Percentiles rank a stretch among this genome's conserved stretches.
Conservation (phyloP, 2,329 filamentous ascomycete genomes). For the Trichoderma simmonsii region DNA sequence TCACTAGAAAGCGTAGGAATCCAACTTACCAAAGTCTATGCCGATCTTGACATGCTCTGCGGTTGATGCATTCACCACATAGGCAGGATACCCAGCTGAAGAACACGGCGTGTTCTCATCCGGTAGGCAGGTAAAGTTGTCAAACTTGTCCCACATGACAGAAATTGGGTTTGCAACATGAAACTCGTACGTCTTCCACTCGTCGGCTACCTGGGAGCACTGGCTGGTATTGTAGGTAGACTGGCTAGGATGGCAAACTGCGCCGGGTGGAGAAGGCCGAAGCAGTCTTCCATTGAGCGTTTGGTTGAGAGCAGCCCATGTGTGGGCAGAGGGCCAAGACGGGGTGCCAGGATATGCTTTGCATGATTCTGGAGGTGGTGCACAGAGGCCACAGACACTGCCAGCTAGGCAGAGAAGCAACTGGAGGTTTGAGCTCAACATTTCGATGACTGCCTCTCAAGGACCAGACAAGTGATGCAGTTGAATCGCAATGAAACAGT, state of each 20-base stretch:
- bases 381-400: not conserved
- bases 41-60: constrained; percentile 33
- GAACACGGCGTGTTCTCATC: constrained; percentile 35
- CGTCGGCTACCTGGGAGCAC: constrained; percentile 29
- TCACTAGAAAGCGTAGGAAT: too few species aligned
- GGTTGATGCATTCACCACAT: constrained; percentile 36
- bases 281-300: constrained; percentile 43
- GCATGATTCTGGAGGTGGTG: constrained; percentile 30
- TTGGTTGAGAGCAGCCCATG: constrained; percentile 47
- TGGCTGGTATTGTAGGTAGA: constrained; percentile 25
- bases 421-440: not conserved
- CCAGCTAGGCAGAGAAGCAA: not conserved
- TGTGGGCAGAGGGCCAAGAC: constrained; percentile 45
- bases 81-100: constrained; percentile 34
- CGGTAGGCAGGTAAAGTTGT: constrained; percentile 51
- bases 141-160: constrained; percentile 40
- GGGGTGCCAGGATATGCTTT: constrained; percentile 46
- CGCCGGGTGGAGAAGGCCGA: constrained; percentile 37
- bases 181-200: constrained; percentile 30
- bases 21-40: constrained; percentile 43
- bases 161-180: constrained; percentile 32
- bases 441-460: not conserved
- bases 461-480: not conserved
- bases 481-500: not conserved
- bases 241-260: constrained; percentile 30